Base-by-base conservation (phyloP, 371 early-diverging fungal species). In the Syncephalastrum contaminatum region DNA sequence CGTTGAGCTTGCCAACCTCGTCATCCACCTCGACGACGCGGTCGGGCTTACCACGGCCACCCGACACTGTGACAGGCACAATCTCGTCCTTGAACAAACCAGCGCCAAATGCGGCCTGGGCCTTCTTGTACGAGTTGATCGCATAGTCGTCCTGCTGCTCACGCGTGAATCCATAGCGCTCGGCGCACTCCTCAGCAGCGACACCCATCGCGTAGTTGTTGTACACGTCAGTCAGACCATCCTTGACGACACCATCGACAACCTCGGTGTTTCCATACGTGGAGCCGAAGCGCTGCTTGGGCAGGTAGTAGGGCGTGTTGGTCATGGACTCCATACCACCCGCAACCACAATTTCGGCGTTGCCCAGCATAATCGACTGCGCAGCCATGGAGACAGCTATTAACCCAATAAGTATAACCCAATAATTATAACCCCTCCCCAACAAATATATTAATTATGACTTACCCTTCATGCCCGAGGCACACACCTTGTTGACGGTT, bases 281-380 rank as follows among this genome's bases (percentile, higher is more conserved):
- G 57, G 87, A 82, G 53, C 89, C 93, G 48, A 84, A 87, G 49
- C 89, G 86, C 62, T 85, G 87, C 67, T 85, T 86, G 63, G 93
- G 92, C 27, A 91, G 69, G 70, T 93, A 96, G 83, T 91, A 96
- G 14, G 98, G 98, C 13, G 88, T 87, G 72, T 96, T 96, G 73
- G 89, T 86, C 99, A 99, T 99, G 54, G 94, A 93, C 77, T 99
- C 99, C 72, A 89, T 92, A 45, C 99, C 99, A 59, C 93, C 98
- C 43, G 95, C 96, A 60, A 97, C 89, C 19, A 91, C 65, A 30
- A 90, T 80, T 54, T 94, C 90, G 43, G 87, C 90, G 56, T 86
- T 83, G 54, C 94, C 96, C 41, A 88, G 83, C 56, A 85, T 80
- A 72, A 96, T 92, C 18, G 87, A 73, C 72, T 91, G 92, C 16